Evolutionary conservation across 495 filamentous ascomycete genomes (phyloP), one percentile per base, ranked within the genome.

Genomic region (Penicillium herquei): DNA sequence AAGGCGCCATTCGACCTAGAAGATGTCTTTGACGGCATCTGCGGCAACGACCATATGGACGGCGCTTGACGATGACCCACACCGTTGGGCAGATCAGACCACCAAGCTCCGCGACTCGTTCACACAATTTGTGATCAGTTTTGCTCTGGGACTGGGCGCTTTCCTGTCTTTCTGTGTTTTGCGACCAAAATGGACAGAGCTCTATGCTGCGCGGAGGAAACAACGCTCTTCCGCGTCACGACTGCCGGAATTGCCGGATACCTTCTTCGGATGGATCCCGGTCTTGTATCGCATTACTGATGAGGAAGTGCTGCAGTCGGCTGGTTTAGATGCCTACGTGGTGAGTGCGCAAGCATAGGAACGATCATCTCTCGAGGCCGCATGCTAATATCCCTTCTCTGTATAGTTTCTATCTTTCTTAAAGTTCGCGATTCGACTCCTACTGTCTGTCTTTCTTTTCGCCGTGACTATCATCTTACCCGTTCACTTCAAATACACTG

Each of bases 261-360:
- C 81, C 34, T 86, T 96, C 63, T 89, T 98, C 58, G 94, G 92
- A 64, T 99, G 95, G 95, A 94, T 98, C 33, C 86, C 90, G 2
- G 83, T 85, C 9, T 76, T 99, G n/a, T 94, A 93, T 78, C 78
- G 74, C 48, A 89, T 99, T 48, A 90, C 88, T 11, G 92, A 98
- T 42, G 83, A 96, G 64, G 86, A 98, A 69, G 84, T 98, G 17
- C 78, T 99, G 43, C 84, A 87, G 37, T 94, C 93, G 31, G 92
- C 92, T 11, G 95, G 95, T 0, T 78, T 99, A 43, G 95, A 99
- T 75, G 95, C 94, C 49, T 99, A 87, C 71, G 94, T 96, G 58
- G 89, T 92, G 71, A 67, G 87, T 81, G 42, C 2, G 34, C 21
- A 26, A 4, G 1, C 21, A 4, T 4, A 26, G 21, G 21, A 26